Conservation (phyloP, 352 stramenopile genomes). For the Discostella stelligera region DNA sequence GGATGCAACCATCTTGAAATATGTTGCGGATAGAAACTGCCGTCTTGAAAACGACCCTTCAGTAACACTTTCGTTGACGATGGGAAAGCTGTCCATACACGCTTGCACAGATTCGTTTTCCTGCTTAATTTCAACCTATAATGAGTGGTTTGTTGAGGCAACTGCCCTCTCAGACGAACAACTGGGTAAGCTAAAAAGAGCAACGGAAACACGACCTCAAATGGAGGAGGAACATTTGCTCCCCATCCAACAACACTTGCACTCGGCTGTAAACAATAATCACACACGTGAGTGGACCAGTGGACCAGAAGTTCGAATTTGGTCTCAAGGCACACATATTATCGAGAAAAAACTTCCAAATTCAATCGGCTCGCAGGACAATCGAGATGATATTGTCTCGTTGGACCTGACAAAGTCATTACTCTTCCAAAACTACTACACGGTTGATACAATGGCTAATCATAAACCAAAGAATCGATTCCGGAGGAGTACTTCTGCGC, state of each 20-base stretch:
- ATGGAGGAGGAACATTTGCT: constrained; percentile 18
- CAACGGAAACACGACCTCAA: constrained; percentile 24
- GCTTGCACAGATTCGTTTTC: constrained; percentile 78
- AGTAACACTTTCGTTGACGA: constrained; percentile 41
- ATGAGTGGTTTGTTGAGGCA: constrained; percentile 63
- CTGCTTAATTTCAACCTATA: constrained; percentile 61
- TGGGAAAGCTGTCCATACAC: constrained; percentile 61
- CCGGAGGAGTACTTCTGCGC: neutral
- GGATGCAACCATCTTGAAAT: constrained; percentile 51
- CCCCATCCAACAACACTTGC: neutral
- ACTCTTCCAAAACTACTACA: constrained; percentile 58
- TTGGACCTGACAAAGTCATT: constrained; percentile 47
- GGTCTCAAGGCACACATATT: neutral
- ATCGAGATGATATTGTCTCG: constrained; percentile 33
- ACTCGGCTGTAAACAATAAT: neutral
- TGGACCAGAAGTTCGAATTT: neutral
- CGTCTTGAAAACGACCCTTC: constrained; percentile 36
- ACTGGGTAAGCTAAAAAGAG: constrained; percentile 42
- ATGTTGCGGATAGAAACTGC: constrained; percentile 10
- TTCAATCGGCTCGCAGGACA: neutral
- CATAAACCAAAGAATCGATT: constrained; percentile 5
- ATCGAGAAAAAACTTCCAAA: constrained; percentile 1
- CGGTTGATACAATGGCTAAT: constrained; percentile 28
- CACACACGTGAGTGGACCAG: neutral
- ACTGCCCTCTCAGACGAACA: constrained; percentile 54